These are phyloP conservation scores for Lactarius akahatsu DNA, from an alignment of 768 basidiomycete species.

Conservation along the genomic window DNA sequence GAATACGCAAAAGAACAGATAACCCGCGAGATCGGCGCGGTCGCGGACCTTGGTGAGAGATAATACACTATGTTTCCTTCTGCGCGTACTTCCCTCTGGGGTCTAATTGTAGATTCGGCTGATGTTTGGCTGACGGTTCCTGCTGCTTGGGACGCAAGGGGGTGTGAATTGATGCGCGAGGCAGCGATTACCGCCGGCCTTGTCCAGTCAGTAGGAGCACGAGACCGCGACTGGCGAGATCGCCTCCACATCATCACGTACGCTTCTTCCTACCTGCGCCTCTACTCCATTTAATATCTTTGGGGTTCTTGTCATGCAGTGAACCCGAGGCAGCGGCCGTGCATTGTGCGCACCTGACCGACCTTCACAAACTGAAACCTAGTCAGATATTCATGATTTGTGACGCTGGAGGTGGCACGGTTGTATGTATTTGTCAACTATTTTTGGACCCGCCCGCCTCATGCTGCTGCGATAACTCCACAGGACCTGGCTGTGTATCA, in stretches of 20 bases:
- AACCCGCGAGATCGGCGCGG: constrained; percentile 80
- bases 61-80: constrained; percentile 5
- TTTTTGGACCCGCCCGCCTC: constrained; percentile 14
- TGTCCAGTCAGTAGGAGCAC: constrained; percentile 67
- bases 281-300: constrained; percentile 6
- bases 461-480: constrained; percentile 24
- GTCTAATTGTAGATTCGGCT: constrained; percentile 57
- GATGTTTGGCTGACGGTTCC: constrained; percentile 87
- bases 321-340: constrained; percentile 88
- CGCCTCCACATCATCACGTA: constrained; percentile 80
- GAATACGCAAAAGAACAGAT: constrained; percentile 85
- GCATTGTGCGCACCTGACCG: constrained; percentile 80
- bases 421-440: constrained; percentile 16
- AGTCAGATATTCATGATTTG: constrained; percentile 91
- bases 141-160: constrained; percentile 87
- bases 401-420: constrained; percentile 56
- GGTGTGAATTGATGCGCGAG: constrained; percentile 82
- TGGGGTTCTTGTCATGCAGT: constrained; percentile 34
- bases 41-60: constrained; percentile 75
- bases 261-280: constrained; percentile 25
- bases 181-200: constrained; percentile 80
- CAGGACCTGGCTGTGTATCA: constrained; percentile 48
- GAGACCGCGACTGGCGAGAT: constrained; percentile 75
- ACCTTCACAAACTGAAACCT: constrained; percentile 73
- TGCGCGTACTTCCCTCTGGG: constrained; percentile 9